Conservation (phyloP, 2,329 filamentous ascomycete species). For the Bertia moriformis region DNA sequence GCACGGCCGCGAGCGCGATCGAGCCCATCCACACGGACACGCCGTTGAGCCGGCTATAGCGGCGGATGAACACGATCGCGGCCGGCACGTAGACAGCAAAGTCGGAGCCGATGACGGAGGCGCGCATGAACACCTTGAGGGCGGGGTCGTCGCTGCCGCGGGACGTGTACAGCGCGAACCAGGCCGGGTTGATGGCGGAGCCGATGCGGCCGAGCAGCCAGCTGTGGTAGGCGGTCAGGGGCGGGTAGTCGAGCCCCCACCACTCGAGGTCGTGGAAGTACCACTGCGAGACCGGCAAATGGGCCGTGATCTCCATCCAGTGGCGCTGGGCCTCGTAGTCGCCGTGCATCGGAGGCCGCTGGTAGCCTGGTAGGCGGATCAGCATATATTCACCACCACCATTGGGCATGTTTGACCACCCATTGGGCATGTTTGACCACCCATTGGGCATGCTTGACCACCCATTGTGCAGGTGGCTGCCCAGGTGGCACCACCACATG, state of each 20-base stretch:
- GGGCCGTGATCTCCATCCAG: constrained; percentile 93
- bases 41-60: constrained; percentile 61
- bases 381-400: constrained; percentile 5
- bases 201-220: constrained; percentile 88
- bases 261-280: constrained; percentile 94
- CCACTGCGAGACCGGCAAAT: constrained; percentile 85
- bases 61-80: constrained; percentile 68
- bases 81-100: constrained; percentile 82
- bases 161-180: constrained; percentile 77
- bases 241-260: constrained; percentile 97
- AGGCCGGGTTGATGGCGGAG: constrained; percentile 59
- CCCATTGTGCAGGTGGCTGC: background rate
- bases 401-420: background rate
- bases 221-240: constrained; percentile 93
- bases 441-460: constrained; percentile 3
- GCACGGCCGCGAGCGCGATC: constrained; percentile 72
- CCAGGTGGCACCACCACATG: no score
- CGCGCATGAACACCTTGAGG: constrained; percentile 91
- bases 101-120: constrained; percentile 78
- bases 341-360: constrained; percentile 77
- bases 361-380: constrained; percentile 40
- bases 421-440: constrained; percentile 3
- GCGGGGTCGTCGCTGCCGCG: constrained; percentile 65
- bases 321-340: constrained; percentile 97
- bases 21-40: constrained; percentile 71